Base-by-base conservation (phyloP, 2,329 filamentous ascomycete species). In the Fusarium virguliforme region DNA sequence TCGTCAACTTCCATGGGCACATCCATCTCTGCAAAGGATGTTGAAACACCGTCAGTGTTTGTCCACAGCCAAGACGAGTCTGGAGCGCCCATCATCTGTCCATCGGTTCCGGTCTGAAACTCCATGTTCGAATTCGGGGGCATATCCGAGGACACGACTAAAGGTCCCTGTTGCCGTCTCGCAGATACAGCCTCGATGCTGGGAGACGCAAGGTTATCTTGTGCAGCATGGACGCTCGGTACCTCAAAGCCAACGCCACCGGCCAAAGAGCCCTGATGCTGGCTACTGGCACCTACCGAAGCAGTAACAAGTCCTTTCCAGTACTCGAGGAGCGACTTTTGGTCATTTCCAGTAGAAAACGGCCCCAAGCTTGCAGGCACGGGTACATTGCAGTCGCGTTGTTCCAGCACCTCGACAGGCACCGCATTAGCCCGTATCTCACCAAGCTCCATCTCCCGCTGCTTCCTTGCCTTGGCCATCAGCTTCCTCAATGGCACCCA, bases 401-500 rank as follows among this genome's bases (percentile, higher is more conserved):
- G 58, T 32, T 82, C 80, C 1, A 83, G 67, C 8, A 60, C 32
- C 3, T 70, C 70, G 3, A 78, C 76, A 1, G 73, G 76, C 0
- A 35, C 53, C 2, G 68, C 22, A 43, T 83, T 74, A 1, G 53
- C 56, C 0, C 77, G 76, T 26, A 85, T 68, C 9, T 80, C 72
- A 30, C 70, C 65, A 2, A 84, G 64, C 72, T 85, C 82, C 0
- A 69, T 63, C 1, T 77, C 75, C 4, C 83, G 81, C 63, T 84
- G 81, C 13, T 66, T 75, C 4, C 78, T 76, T 2, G 81, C 82
- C 58, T 81, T 81, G 1, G 78, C 71, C 77, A 83, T 81, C 8
- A 85, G 71, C 35, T 76, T 79, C 2, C 79, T 77, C 18, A 85
- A 66, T 1, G 84, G 83, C 3, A 84, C 64, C 82, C 83, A 85